Percentiles rank a stretch among this genome's conserved stretches.
These are phyloP conservation scores for Pseudoscleropodium purum DNA, from an alignment of 225 moss, liverwort and hornwort species.

Conservation along the genomic window DNA sequence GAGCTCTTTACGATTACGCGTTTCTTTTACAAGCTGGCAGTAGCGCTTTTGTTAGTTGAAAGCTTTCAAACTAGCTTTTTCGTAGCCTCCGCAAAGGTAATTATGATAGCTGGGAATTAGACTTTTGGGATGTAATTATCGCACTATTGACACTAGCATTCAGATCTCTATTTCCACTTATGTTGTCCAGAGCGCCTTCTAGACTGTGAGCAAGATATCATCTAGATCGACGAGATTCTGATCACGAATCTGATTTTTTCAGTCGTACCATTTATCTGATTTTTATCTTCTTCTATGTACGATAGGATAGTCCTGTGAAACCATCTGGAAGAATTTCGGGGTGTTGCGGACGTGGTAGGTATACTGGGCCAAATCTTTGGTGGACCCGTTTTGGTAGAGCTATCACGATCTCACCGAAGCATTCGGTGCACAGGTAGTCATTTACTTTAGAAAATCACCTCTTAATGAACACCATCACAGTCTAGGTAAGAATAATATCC, in stretches of 20 bases:
- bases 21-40: conserved; percentile 5
- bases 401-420: conserved; percentile 10
- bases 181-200: background rate
- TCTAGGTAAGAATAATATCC: background rate
- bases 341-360: conserved; percentile 29
- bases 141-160: background rate
- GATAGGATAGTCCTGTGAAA: conserved; percentile 22
- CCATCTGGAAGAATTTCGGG: conserved; percentile 25
- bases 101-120: background rate
- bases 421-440: background rate
- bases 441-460: background rate
- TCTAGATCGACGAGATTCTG: conserved; percentile 27
- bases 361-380: conserved; percentile 24
- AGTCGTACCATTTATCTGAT: conserved; percentile 32
- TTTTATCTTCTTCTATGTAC: conserved; percentile 13
- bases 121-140: background rate
- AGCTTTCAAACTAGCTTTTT: background rate
- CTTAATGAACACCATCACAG: background rate
- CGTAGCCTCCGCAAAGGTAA: background rate
- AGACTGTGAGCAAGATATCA: conserved; percentile 10
- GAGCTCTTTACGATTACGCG: background rate
- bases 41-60: conserved; percentile 4
- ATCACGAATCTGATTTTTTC: conserved; percentile 35
- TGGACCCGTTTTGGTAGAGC: conserved; percentile 32
- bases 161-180: background rate